Evolutionary conservation across 2,329 filamentous ascomycete genomes (phyloP), one percentile per base, ranked within the genome.

Genomic region (Neofusicoccum parvum): DNA sequence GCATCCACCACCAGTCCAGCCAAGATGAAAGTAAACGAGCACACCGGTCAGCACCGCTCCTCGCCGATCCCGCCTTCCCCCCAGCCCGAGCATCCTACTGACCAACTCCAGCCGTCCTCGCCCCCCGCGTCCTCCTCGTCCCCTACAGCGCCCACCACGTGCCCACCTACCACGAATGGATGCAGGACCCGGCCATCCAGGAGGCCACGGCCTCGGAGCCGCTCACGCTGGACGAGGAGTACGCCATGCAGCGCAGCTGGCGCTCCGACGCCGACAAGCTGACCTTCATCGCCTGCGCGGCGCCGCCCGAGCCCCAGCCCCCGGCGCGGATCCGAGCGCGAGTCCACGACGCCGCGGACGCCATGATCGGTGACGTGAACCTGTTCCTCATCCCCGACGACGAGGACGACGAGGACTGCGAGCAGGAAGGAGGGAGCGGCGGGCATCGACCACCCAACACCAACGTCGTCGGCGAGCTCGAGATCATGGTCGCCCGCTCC

Each of bases 221-320:
- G 0, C 84, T 98, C 59, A 88, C 86, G 0, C 82, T 97, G 0
- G 82, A 87, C 0, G 90, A 97, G 74, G 94, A 98, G 81, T 92
- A 95, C 77, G 86, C 87, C 58, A 98, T 97, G 88, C 94, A 97
- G 77, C 80, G 81, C n/a, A 92, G 88, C 69, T 98, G 94, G 94
- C 88, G 93, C 43, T 81, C 80, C 20, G 91, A 95, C 48, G 78
- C 81, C 32, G 94, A 98, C 79, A 98, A 98, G 80, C 78, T 98
- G 67, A 98, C 94, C 0, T 98, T 97, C 71, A 97, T 98, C 75
- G 79, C 91, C 63, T 97, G 92, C 67, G 67, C 63, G 3, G 65
- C 65, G 6, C 65, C 69, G 6, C 65, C 69, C 3, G 34, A 68
- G 67, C 41, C 50, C 10, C 62, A 27, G 39, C 43, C 15, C 32